Percentiles rank a stretch among this genome's conserved stretches.
Evolutionary conservation across 345 rosid species (phyloP).

Genomic region (Populus simonii): DNA sequence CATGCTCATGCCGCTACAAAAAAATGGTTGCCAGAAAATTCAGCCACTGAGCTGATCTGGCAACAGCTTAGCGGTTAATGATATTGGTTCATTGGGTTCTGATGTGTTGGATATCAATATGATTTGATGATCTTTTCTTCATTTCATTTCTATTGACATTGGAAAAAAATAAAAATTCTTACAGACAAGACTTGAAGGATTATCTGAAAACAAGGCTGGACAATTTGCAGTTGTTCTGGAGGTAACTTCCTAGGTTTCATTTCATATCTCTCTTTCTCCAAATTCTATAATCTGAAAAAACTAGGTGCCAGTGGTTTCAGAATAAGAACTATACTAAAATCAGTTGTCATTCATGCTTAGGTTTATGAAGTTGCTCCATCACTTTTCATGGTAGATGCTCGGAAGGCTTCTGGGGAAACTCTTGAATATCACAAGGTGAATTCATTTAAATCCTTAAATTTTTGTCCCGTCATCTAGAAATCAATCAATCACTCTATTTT

Average conservation of each 20-base stretch:
- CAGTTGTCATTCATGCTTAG: constrained; percentile 27
- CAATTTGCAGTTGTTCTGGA: constrained; percentile 76
- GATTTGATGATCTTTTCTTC: not conserved
- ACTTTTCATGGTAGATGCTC: constrained; percentile 85
- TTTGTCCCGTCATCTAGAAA: not conserved
- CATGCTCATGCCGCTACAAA: not conserved
- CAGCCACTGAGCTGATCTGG: not conserved
- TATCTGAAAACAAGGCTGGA: constrained; percentile 50
- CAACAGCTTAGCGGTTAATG: not conserved
- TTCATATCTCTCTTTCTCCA: not conserved
- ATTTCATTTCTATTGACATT: not conserved
- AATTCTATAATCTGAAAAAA: not conserved
- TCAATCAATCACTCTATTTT: not conserved
- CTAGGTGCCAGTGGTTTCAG: not conserved
- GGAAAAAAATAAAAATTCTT: not conserved
- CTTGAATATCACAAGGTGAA: constrained; percentile 86
- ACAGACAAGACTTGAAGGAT: constrained; percentile 76
- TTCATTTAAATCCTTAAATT: not conserved
- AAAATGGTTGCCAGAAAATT: not conserved
- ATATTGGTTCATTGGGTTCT: not conserved
- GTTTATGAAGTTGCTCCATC: constrained; percentile 87
- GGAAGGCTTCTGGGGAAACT: constrained; percentile 90
- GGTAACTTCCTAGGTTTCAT: constrained; percentile 35
- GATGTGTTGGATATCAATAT: not conserved
- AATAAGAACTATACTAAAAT: not conserved